Evolutionary conservation across 2,329 filamentous ascomycete species (phyloP), one percentile per base, ranked within the genome.

Genomic region (Immersiporthe knoxdaviesiana): DNA sequence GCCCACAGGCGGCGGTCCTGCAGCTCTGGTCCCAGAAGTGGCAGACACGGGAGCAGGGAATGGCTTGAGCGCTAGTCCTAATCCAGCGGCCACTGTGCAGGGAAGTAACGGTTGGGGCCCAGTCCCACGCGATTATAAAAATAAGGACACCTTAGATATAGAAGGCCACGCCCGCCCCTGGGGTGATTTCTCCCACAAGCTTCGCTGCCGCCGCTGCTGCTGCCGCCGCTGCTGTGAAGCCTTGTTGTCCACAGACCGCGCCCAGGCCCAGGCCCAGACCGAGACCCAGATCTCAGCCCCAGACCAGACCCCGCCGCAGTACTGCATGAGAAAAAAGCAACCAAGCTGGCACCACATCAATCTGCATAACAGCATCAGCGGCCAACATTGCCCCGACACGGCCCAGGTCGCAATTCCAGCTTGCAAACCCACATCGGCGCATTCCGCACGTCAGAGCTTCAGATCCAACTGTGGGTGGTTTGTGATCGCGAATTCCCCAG

Each of bases 101-200:
- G 65, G 65, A 67, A 67, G 65, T 56, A 62, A 67, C 65, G 58
- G 47, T 67, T 67, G 65, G 65, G 65, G 65, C 58, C n/a, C 47
- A 65, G 68, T 50, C 56, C 68, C 63, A 64, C 66, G 62, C 58
- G 68, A 68, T 67, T 70, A 70, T 70, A 68, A 68, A 70, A 70
- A 70, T 64, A 70, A 65, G 65, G 63, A 64, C 61, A 65, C 68
- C 68, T 70, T 58, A 66, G 68, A 70, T 70, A 70, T 68, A 63
- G 66, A 68, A 70, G 68, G 65, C 59, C 68, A 66, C 64, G 66
- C 68, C 67, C 64, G 66, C 68, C 66, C 68, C 65, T 62, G 54
- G 66, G 59, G 67, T 65, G 68, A 62, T 68, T 70, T 70, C 65
- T 70, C 68, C 63, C 68, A 70, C 68, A 62, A 54, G 62, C 4